A percentile compares a stretch with the other conserved stretches of the same genome.
Conservation (phyloP, 352 stramenopile species). For the Thalassiosira hispida region DNA sequence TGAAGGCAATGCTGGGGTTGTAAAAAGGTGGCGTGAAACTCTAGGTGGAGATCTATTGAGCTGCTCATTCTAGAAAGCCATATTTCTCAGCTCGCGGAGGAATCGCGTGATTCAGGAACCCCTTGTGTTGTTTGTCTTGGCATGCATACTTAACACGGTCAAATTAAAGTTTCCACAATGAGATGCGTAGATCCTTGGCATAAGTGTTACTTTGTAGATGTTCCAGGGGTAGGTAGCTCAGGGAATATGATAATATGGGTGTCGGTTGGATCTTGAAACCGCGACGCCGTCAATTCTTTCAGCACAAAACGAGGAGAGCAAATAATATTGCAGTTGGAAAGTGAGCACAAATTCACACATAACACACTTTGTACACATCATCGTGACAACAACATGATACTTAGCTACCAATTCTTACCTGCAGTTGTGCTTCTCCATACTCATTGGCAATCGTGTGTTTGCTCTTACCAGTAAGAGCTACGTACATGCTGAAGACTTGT, state of each 20-base stretch:
- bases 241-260: constrained; percentile 72
- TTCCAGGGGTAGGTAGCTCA: constrained; percentile 63
- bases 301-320: not conserved
- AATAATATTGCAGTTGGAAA: too few relatives aligned
- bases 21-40: too few relatives aligned
- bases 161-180: too few relatives aligned
- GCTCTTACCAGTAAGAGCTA: constrained; percentile 91
- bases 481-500: constrained; percentile 82
- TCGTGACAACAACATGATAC: not conserved
- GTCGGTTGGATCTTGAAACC: constrained; percentile 74
- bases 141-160: too few relatives aligned
- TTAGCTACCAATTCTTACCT: constrained; percentile 88
- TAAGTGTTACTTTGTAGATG: constrained; percentile 81
- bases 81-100: too few relatives aligned
- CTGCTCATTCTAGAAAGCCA: too few relatives aligned
- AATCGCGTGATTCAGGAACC: too few relatives aligned
- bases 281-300: constrained; percentile 90
- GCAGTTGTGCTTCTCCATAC: constrained; percentile 92
- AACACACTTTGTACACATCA: not conserved
- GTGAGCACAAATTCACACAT: too few relatives aligned
- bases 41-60: too few relatives aligned
- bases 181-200: constrained; percentile 72
- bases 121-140: too few relatives aligned
- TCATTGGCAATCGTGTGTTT: constrained; percentile 95
- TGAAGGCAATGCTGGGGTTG: not conserved